Evolutionary conservation across 2,329 filamentous ascomycete genomes (phyloP), one percentile per base, ranked within the genome.

Genomic region (Aspergillus fijiensis): DNA sequence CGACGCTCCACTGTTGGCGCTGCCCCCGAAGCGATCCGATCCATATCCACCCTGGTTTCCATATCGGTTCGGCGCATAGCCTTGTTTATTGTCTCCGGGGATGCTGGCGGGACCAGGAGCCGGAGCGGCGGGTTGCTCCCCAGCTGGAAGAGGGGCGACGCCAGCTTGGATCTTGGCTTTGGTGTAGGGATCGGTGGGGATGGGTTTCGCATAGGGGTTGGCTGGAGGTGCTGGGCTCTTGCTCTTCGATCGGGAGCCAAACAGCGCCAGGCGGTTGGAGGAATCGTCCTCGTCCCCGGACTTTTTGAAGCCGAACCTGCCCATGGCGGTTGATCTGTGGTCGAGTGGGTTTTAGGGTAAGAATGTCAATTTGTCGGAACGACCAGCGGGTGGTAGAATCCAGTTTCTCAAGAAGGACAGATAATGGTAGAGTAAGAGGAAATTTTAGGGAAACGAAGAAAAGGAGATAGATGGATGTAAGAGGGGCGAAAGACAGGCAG

Each of bases 141-240:
- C 60, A 21, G 69, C 68, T 49, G 75, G 70, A 5, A 71, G 69
- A 59, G 76, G 72, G 51, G 71, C 68, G 51, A 79, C 74, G 58
- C 79, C 78, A 10, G 74, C 73, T 51, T 72, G 73, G 55, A 78
- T 74, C 70, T 81, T 81, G 57, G 79, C 80, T 69, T 72, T 76
- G 55, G 82, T 83, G 68, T 87, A 87, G 35, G 84, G 81, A 67
- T 87, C 83, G 57, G 76, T 74, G 57, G 77, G 75, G 29, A 82
- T 79, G 5, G 82, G 77, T 52, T 82, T 80, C 49, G 84, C 84
- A 66, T 86, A 86, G 25, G 85, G 85, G 69, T 87, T 85, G 29
- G 77, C 76, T 39, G 79, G 72, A 33, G 81, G 77, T 29, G 80
- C 77, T 29, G 82, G 77, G 57, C 78, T 80, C 72, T 85, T 85